Percentiles rank a stretch among this genome's conserved stretches.
phyloP scores from a whole-genome alignment of 306 rosid genomes.

The Rubus idaeus region DNA sequence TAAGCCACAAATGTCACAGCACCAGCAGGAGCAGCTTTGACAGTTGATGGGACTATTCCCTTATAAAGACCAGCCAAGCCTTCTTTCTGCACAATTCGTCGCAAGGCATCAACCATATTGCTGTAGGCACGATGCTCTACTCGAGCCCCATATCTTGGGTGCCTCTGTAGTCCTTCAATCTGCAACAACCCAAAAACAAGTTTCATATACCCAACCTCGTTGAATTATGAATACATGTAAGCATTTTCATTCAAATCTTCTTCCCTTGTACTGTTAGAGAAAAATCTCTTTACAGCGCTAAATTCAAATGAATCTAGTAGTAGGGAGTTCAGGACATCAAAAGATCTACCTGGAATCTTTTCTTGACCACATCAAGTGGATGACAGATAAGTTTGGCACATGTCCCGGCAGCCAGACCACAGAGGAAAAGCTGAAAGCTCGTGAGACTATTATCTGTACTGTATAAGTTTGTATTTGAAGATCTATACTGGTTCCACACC shows the following conservation, averaged over 20 bases:
- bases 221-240: background rate
- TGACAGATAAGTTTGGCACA: slow-evolving; percentile 96
- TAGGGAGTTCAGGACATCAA: background rate
- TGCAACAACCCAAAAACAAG: slow-evolving; percentile 22
- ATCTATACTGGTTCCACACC: slow-evolving; percentile 61
- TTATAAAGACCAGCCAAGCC: slow-evolving; percentile 92
- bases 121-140: slow-evolving; percentile 68
- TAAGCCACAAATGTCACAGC: slow-evolving; percentile 93
- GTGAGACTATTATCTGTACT: slow-evolving; percentile 42
- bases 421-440: slow-evolving; percentile 81
- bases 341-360: slow-evolving; percentile 81
- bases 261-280: background rate
- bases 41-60: slow-evolving; percentile 82
- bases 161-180: slow-evolving; percentile 90
- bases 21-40: slow-evolving; percentile 94
- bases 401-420: slow-evolving; percentile 92
- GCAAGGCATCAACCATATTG: slow-evolving; percentile 76
- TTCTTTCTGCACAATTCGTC: slow-evolving; percentile 52
- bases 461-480: slow-evolving; percentile 30
- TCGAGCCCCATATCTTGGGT: slow-evolving; percentile 88
- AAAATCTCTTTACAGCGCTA: background rate
- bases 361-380: slow-evolving; percentile 97
- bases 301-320: background rate
- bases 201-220: background rate
- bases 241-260: background rate